Percentiles rank a stretch among this genome's conserved stretches.
phyloP scores from a whole-genome alignment of 345 rosid species.

The Eucalyptus caleyi region DNA sequence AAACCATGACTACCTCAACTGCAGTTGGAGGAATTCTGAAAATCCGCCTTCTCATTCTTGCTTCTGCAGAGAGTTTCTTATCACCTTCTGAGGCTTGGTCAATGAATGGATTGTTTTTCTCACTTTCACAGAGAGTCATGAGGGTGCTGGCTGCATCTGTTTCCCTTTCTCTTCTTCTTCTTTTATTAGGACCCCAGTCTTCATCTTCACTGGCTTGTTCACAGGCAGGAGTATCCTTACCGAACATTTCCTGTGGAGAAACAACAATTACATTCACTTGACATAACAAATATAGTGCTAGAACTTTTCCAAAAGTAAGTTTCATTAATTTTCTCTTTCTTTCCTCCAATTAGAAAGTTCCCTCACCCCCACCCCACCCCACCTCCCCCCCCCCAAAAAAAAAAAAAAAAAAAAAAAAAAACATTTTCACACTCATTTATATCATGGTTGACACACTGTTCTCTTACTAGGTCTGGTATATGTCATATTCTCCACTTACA shows the following conservation, averaged over 20 bases:
- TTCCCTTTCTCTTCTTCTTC: constrained; percentile 66
- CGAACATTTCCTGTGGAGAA: constrained; percentile 82
- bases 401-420: too few species aligned
- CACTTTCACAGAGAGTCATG: constrained; percentile 53
- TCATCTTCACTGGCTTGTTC: constrained; percentile 94
- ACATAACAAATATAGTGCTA: background rate
- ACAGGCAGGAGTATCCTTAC: constrained; percentile 61
- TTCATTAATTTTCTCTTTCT: background rate
- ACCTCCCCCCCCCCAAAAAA: too few species aligned
- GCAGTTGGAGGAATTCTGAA: constrained; percentile 65
- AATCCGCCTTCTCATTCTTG: constrained; percentile 37
- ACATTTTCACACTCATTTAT: background rate
- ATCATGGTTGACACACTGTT: background rate
- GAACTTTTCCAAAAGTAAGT: background rate
- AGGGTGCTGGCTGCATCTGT: constrained; percentile 68
- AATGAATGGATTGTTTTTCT: constrained; percentile 18
- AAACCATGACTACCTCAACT: constrained; percentile 51
- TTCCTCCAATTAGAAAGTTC: background rate
- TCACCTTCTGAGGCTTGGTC: constrained; percentile 15
- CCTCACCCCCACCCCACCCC: background rate
- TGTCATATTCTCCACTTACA: background rate
- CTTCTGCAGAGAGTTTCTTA: constrained; percentile 19
- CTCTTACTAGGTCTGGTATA: background rate
- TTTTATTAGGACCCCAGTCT: constrained; percentile 94
- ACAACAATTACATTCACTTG: background rate